phyloP scores from a whole-genome alignment of 2,329 filamentous ascomycete species.

The Talaromyces rugulosus region DNA sequence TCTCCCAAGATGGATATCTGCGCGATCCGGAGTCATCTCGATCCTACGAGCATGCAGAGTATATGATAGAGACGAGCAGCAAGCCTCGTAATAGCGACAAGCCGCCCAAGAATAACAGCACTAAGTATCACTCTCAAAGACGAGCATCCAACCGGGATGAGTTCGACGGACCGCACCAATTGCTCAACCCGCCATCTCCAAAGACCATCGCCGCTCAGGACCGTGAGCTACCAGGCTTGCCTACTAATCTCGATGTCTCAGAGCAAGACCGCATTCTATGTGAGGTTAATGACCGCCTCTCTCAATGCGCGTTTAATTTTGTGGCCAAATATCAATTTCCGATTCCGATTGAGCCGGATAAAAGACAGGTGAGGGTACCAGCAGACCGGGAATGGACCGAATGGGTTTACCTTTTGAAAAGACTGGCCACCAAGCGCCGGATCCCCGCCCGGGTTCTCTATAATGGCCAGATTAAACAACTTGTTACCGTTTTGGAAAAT shows the following conservation, averaged over 20 bases:
- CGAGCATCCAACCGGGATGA: slow-evolving; percentile 79
- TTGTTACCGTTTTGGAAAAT: slow-evolving; percentile 84
- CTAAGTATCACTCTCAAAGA: slow-evolving; percentile 51
- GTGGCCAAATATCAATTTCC: slow-evolving; percentile 89
- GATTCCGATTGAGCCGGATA: slow-evolving; percentile 76
- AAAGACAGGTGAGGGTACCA: slow-evolving; percentile 69
- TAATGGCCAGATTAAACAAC: slow-evolving; percentile 86
- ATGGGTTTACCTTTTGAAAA: slow-evolving; percentile 84
- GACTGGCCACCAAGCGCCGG: slow-evolving; percentile 77
- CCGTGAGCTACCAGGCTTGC: slow-evolving; percentile 73
- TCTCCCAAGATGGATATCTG: slow-evolving; percentile 27
- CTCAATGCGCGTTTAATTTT: slow-evolving; percentile 84
- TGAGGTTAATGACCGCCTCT: slow-evolving; percentile 78
- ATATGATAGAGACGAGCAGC: slow-evolving; percentile 28
- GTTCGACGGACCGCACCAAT: slow-evolving; percentile 83
- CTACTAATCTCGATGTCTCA: slow-evolving; percentile 75
- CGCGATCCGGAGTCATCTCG: slow-evolving; percentile 30
- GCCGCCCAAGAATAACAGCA: slow-evolving; percentile 21
- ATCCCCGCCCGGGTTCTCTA: slow-evolving; percentile 81
- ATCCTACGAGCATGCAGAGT: slow-evolving; percentile 31
- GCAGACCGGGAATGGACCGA: slow-evolving; percentile 85
- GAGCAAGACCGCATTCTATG: slow-evolving; percentile 79
- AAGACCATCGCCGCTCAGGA: slow-evolving; percentile 72
- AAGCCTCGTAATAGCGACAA: slow-evolving; percentile 29
- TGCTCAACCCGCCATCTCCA: slow-evolving; percentile 67